These are phyloP conservation scores for Mangifera indica DNA, from an alignment of 345 rosid genomes.

Conservation along the genomic window DNA sequence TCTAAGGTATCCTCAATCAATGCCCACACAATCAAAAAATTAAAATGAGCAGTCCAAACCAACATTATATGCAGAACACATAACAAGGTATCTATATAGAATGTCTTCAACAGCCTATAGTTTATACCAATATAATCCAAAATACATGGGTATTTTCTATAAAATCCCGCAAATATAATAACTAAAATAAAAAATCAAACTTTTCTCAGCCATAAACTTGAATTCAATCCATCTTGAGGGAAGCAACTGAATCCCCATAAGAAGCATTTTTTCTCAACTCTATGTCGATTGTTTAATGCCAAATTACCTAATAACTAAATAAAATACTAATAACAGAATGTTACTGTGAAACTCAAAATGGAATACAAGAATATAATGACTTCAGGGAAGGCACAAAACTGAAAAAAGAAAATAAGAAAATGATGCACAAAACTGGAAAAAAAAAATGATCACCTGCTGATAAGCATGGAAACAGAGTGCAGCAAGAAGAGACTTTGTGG, in stretches of 20 bases:
- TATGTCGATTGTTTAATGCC: no score
- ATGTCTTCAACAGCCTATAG: no score
- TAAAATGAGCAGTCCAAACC: no score
- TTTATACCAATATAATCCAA: no score
- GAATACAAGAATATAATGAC: background rate
- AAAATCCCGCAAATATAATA: background rate
- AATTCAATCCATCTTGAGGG: background rate
- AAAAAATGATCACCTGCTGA: conserved; percentile 68
- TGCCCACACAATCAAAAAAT: no score
- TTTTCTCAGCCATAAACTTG: background rate
- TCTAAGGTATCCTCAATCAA: background rate
- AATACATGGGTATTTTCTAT: no score
- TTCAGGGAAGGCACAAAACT: background rate
- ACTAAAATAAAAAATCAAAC: background rate
- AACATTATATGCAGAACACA: no score
- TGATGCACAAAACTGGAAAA: no score
- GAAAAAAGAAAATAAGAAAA: background rate
- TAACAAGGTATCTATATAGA: no score
- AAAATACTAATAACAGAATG: no score
- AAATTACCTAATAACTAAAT: background rate
- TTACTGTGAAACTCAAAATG: background rate
- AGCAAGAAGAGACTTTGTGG: conserved; percentile 64
- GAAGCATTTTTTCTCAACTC: no score
- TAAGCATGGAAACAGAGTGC: conserved; percentile 96
- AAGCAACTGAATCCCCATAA: background rate